Percentiles rank a stretch among this genome's conserved stretches.
Evolutionary conservation across 2,329 filamentous ascomycete species (phyloP).

Genomic region (Beauveria pseudobassiana): DNA sequence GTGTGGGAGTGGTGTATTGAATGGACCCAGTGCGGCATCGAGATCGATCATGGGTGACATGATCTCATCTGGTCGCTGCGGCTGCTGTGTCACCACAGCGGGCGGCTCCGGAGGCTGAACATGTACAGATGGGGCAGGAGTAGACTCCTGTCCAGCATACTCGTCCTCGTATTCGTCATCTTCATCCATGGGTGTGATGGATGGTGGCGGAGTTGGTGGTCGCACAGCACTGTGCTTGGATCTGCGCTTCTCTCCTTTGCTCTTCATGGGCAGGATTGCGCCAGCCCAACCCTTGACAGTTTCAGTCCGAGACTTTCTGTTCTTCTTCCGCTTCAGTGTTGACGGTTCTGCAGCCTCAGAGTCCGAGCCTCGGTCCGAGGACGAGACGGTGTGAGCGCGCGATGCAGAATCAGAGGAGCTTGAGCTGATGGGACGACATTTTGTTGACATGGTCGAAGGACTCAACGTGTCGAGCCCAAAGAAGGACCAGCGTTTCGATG

Average conservation of each 20-base stretch:
- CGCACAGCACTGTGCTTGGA: slow-evolving; percentile 31
- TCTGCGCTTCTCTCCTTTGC: slow-evolving; percentile 41
- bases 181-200: slow-evolving; percentile 22
- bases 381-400: slow-evolving; percentile 22
- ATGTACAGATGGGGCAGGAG: slow-evolving; percentile 16
- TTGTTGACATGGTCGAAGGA: slow-evolving; percentile 38
- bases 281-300: slow-evolving; percentile 70
- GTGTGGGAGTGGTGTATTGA: slow-evolving; percentile 67
- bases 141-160: slow-evolving; percentile 9
- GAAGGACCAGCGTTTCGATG: slow-evolving; percentile 54
- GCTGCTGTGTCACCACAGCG: slow-evolving; percentile 23
- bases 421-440: slow-evolving; percentile 38
- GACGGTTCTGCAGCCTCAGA: slow-evolving; percentile 18
- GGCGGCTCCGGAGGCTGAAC: slow-evolving; percentile 30
- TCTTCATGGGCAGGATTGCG: slow-evolving; percentile 57
- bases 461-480: slow-evolving; percentile 52
- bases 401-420: slow-evolving; percentile 34
- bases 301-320: slow-evolving; percentile 43
- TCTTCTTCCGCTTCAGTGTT: slow-evolving; percentile 20
- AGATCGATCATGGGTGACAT: slow-evolving; percentile 83
- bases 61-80: slow-evolving; percentile 45
- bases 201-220: slow-evolving; percentile 40
- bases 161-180: slow-evolving; percentile 24
- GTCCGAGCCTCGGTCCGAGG: slow-evolving; percentile 31
- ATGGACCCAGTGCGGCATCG: slow-evolving; percentile 86